Percentiles rank a stretch among this genome's conserved stretches.
These are phyloP conservation scores for Epichloe amarillans DNA, from an alignment of 2,329 filamentous ascomycete genomes.

Conservation along the genomic window DNA sequence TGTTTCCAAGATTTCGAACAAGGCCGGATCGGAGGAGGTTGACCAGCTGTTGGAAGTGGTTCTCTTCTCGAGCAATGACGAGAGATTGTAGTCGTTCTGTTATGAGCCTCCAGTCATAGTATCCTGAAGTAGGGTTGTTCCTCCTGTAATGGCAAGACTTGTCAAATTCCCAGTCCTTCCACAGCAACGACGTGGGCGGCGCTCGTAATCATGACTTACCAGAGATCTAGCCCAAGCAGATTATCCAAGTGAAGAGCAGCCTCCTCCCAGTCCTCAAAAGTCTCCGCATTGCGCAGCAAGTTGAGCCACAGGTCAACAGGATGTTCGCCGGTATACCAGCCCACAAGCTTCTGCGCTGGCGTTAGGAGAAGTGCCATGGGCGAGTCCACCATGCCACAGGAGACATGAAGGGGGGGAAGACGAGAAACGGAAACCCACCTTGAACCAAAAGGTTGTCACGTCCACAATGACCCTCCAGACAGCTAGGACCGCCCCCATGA, in stretches of 20 bases:
- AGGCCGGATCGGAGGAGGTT: slow-evolving; percentile 69
- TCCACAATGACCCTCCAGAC: slow-evolving; percentile 47
- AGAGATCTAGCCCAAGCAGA: slow-evolving; percentile 66
- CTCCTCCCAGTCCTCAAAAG: slow-evolving; percentile 77
- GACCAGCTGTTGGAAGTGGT: slow-evolving; percentile 61
- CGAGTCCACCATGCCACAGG: slow-evolving; percentile 9
- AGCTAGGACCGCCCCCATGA: slow-evolving; percentile 31
- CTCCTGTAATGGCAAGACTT: slow-evolving; percentile 39
- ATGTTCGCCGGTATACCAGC: slow-evolving; percentile 54
- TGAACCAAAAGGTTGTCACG: slow-evolving; percentile 49
- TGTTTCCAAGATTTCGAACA: slow-evolving; percentile 82
- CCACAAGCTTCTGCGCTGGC: slow-evolving; percentile 46
- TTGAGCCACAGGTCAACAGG: slow-evolving; percentile 53
- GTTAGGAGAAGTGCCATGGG: slow-evolving; percentile 10
- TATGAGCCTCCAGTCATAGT: slow-evolving; percentile 81
- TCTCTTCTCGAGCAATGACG: slow-evolving; percentile 52
- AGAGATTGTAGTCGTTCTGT: slow-evolving; percentile 61
- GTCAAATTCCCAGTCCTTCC: not conserved
- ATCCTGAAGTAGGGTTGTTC: slow-evolving; percentile 63
- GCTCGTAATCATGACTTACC: too few species aligned
- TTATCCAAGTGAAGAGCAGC: slow-evolving; percentile 76
- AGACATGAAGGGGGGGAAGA: not conserved
- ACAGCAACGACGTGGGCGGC: too few species aligned
- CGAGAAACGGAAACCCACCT: slow-evolving; percentile 29
- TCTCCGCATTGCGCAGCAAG: slow-evolving; percentile 49